A percentile compares a stretch with the other conserved stretches of the same genome.
These are phyloP conservation scores for Podila epicladia DNA, from an alignment of 192 early-diverging fungal species.

Conservation along the genomic window DNA sequence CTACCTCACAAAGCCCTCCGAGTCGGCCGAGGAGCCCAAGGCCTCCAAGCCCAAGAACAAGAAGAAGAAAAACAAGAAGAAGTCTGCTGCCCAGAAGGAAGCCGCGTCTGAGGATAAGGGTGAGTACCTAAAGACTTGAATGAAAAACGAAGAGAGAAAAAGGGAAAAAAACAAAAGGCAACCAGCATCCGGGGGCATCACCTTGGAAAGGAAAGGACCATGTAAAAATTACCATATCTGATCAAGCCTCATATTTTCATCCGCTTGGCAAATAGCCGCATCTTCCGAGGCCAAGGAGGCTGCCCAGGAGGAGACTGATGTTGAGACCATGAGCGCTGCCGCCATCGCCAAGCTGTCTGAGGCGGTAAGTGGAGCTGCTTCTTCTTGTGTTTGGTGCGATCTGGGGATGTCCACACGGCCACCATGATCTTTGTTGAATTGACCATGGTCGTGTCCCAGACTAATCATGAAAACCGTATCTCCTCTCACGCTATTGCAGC, in stretches of 20 bases:
- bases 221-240: background rate
- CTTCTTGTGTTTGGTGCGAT: background rate
- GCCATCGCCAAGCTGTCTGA: constrained; percentile 43
- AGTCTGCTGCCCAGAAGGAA: constrained; percentile 33
- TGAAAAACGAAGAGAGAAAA: too few relatives aligned
- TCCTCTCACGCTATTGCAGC: constrained; percentile 33
- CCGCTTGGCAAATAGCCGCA: constrained; percentile 5
- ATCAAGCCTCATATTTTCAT: constrained; percentile 3
- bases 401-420: background rate
- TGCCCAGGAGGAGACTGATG: constrained; percentile 23
- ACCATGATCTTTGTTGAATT: too few relatives aligned
- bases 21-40: constrained; percentile 50
- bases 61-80: constrained; percentile 53
- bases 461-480: background rate
- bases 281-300: constrained; percentile 22
- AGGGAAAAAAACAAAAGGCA: too few relatives aligned
- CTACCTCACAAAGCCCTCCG: constrained; percentile 61
- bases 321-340: constrained; percentile 48
- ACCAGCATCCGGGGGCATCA: too few relatives aligned
- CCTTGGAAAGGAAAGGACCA: too few relatives aligned
- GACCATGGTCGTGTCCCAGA: too few relatives aligned
- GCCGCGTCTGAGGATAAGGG: constrained; percentile 25
- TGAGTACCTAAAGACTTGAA: background rate
- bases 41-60: constrained; percentile 53
- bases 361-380: constrained; percentile 24